Conservation (phyloP, 495 filamentous ascomycete genomes). For the Thozetella sp. region DNA sequence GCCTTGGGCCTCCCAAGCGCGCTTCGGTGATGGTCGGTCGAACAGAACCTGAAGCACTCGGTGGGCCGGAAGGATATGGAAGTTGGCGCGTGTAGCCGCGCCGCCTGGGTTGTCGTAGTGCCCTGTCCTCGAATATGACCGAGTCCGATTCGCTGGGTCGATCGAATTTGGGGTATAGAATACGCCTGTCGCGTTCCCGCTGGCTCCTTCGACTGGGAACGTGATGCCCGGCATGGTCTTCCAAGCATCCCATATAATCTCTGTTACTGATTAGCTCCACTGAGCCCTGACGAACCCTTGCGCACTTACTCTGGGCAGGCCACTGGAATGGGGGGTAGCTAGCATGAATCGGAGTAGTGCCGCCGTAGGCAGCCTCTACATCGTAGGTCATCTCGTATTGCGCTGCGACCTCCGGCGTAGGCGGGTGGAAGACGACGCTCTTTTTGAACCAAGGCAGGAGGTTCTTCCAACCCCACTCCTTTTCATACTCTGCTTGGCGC, state of each 20-base stretch:
- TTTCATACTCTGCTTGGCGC: neutral
- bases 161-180: slow-evolving; percentile 38
- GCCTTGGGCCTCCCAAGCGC: slow-evolving; percentile 2
- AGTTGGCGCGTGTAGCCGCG: slow-evolving; percentile 24
- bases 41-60: slow-evolving; percentile 11
- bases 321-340: slow-evolving; percentile 37
- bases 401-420: slow-evolving; percentile 3
- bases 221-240: slow-evolving; percentile 20
- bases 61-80: slow-evolving; percentile 31
- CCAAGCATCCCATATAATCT: slow-evolving; percentile 38
- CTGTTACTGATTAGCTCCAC: slow-evolving; percentile 20
- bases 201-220: slow-evolving; percentile 13
- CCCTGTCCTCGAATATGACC: slow-evolving; percentile 41
- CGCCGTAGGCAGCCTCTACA: slow-evolving; percentile 16
- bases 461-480: slow-evolving; percentile 54
- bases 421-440: slow-evolving; percentile 10
- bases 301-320: slow-evolving; percentile 42
- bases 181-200: slow-evolving; percentile 25
- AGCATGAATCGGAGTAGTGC: slow-evolving; percentile 30
- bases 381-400: slow-evolving; percentile 7
- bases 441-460: slow-evolving; percentile 52
- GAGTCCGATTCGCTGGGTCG: slow-evolving; percentile 33
- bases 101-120: slow-evolving; percentile 21
- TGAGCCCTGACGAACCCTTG: too few species aligned
- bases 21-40: neutral